Percentiles rank a stretch among this genome's conserved stretches.
phyloP scores from a whole-genome alignment of 2,329 filamentous ascomycete genomes.

The Penicillium sp. region DNA sequence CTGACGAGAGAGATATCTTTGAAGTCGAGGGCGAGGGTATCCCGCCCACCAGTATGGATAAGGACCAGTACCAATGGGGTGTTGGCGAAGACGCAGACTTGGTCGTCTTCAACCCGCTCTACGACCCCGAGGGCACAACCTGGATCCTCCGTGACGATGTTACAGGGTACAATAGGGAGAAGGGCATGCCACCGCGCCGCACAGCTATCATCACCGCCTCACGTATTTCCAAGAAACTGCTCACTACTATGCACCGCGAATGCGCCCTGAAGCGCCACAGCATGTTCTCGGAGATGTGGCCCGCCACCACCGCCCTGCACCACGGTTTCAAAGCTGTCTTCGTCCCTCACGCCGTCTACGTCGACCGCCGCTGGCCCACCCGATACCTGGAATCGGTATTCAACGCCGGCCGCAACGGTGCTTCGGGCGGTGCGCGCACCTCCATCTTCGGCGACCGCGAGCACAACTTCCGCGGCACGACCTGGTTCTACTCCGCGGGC shows the following conservation, averaged over 20 bases:
- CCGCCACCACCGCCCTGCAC: constrained; percentile 80
- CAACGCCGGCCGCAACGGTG: constrained; percentile 76
- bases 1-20: constrained; percentile 68
- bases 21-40: constrained; percentile 70
- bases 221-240: constrained; percentile 75
- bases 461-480: constrained; percentile 82
- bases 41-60: constrained; percentile 71
- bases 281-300: constrained; percentile 97
- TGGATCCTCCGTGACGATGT: constrained; percentile 84
- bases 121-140: constrained; percentile 81
- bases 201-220: constrained; percentile 87
- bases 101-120: constrained; percentile 89
- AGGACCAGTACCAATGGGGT: constrained; percentile 83
- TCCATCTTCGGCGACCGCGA: constrained; percentile 81
- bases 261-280: constrained; percentile 82
- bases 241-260: constrained; percentile 87
- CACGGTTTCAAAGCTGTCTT: constrained; percentile 93
- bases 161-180: constrained; percentile 74
- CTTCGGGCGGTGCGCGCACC: constrained; percentile 70
- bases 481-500: constrained; percentile 87
- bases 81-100: constrained; percentile 88
- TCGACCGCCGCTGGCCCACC: constrained; percentile 83
- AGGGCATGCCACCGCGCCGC: constrained; percentile 67
- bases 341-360: constrained; percentile 83
- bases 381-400: constrained; percentile 75